A percentile compares a stretch with the other conserved stretches of the same genome.
Conservation (phyloP, 2,329 filamentous ascomycete species). For the Intubia oerlemansii region DNA sequence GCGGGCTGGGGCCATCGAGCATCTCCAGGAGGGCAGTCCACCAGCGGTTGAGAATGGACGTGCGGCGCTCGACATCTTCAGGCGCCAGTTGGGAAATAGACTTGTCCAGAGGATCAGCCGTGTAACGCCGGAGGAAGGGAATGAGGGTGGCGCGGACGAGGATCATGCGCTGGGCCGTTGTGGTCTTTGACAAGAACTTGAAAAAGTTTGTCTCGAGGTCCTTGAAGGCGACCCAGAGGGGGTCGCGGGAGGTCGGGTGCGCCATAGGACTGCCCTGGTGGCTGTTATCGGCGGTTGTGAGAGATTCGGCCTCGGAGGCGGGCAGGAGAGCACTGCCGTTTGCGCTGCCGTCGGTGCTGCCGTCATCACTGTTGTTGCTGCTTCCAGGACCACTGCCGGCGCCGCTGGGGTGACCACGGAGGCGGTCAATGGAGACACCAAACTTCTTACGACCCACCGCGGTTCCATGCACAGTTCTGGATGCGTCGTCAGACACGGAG, state of each 20-base stretch:
- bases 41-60: slow-evolving; percentile 73
- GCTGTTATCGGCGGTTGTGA: slow-evolving; percentile 22
- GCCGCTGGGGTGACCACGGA: neutral
- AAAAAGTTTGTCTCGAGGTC: slow-evolving; percentile 26
- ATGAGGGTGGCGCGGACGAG: slow-evolving; percentile 51
- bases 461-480: too few relatives aligned
- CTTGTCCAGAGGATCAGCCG: slow-evolving; percentile 41
- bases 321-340: slow-evolving; percentile 8
- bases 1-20: slow-evolving; percentile 34
- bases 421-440: too few relatives aligned
- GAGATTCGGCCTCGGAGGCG: slow-evolving; percentile 12
- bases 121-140: slow-evolving; percentile 55
- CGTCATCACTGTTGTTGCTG: slow-evolving; percentile 4
- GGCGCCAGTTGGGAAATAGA: slow-evolving; percentile 32
- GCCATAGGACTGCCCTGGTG: slow-evolving; percentile 17
- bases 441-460: too few relatives aligned
- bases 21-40: slow-evolving; percentile 70
- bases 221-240: slow-evolving; percentile 33
- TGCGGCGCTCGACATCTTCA: slow-evolving; percentile 64
- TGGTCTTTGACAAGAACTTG: slow-evolving; percentile 50
- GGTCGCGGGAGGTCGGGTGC: slow-evolving; percentile 21
- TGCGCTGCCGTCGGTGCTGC: slow-evolving; percentile 9
- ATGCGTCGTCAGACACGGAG: neutral
- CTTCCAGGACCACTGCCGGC: neutral
- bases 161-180: slow-evolving; percentile 46